Percentiles rank a stretch among this genome's conserved stretches.
These are phyloP conservation scores for Setaria viridis DNA, from an alignment of 202 grass and related monocot species.

Conservation along the genomic window DNA sequence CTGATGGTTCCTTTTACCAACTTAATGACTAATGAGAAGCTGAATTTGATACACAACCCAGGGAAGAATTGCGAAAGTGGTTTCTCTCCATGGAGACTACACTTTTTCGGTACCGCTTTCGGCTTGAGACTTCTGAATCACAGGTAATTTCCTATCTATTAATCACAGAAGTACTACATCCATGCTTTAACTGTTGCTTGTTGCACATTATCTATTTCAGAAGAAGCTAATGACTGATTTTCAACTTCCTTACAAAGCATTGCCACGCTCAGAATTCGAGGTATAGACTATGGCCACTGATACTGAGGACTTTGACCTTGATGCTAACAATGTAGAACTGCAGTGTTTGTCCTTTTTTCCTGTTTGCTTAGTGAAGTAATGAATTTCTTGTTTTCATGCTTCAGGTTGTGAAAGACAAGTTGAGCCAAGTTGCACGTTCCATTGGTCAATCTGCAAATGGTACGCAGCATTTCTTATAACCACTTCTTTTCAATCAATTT, in stretches of 20 bases:
- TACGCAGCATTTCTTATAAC: conserved; percentile 39
- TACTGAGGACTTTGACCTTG: conserved; percentile 29
- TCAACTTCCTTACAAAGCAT: conserved; percentile 40
- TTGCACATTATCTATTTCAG: conserved; percentile 44
- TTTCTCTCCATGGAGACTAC: conserved; percentile 95
- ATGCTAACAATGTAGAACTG: not conserved
- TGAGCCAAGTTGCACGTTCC: conserved; percentile 90
- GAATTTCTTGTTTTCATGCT: conserved; percentile 44
- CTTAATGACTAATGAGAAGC: conserved; percentile 22
- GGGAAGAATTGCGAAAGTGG: conserved; percentile 95
- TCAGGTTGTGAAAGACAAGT: conserved; percentile 89
- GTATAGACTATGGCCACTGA: conserved; percentile 52
- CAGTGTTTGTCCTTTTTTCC: not conserved
- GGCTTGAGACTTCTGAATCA: conserved; percentile 74
- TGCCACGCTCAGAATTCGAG: conserved; percentile 50
- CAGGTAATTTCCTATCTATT: conserved; percentile 63
- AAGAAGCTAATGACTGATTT: conserved; percentile 63
- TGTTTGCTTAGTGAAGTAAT: conserved; percentile 15
- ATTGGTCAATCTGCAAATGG: conserved; percentile 68
- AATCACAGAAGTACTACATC: not conserved
- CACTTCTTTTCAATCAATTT: not conserved
- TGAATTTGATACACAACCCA: conserved; percentile 36
- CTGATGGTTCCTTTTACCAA: conserved; percentile 34
- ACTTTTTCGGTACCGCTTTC: conserved; percentile 85
- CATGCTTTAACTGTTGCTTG: conserved; percentile 42